Base-by-base conservation (phyloP, 306 rosid species). In the Pyrus bretschneideri region DNA sequence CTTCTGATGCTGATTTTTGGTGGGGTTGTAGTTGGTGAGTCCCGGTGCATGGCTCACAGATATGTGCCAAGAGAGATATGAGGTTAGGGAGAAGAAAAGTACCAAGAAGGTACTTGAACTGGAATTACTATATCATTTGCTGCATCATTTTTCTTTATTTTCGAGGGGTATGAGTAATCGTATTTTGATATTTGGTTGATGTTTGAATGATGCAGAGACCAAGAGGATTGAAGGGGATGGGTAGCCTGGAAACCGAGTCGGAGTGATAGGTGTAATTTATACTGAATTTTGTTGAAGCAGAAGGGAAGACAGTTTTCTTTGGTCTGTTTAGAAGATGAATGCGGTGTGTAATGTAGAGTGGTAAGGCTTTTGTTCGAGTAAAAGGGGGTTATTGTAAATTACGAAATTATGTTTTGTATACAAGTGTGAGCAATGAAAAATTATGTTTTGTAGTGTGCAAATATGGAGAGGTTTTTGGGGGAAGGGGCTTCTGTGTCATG, bases 1-100 rank as follows among this genome's bases (percentile, higher is more conserved):
- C 44, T 46, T 72, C 81, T 66, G 58, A 9, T 70, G 15, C 19
- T 5, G 0, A 15, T 77, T 67, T 35, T 64, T 18, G 67, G 13
- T 71, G 21, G 63, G 81, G 35, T 35, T 60, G 46, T 80, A 91
- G 97, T 78, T 84, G 93, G 93, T 91, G 85, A 91, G 97, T 23
- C 97, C 97, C 21, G 97, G 97, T 7, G 97, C 93, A 15, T 91
- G 97, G 97, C 87, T 91, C 84, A 89, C 85, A 75, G 97, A 91
- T 69, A 91, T 91, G 97, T 88, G 92, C 86, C 93, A 89, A 83
- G 97, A 89, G 78, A 91, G 97, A 91, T 91, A 91, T 55, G 93
- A 91, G 83, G 97, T 91, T 59, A 89, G 92, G 83, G 97, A 91
- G 88, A 91, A 89, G 93, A 91, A 87, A 86, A 89, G 87, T 79